Evolutionary conservation across 1,284 basidiomycete genomes (phyloP).

Genomic region (Spongispora temasekensis): DNA sequence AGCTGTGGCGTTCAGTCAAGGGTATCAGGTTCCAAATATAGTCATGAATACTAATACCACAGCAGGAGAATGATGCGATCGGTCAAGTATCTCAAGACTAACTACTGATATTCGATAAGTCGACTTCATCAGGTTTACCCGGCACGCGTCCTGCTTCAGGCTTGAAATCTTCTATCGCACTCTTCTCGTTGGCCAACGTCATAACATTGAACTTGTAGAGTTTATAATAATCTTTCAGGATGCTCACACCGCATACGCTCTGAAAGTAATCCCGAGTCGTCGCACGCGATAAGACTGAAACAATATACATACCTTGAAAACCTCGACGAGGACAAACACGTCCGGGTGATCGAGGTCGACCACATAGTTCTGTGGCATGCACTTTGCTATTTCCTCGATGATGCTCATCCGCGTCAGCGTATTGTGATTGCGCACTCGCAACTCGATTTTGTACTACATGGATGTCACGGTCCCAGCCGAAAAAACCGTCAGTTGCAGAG

Average conservation of each 20-base stretch:
- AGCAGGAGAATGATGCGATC: too few relatives aligned
- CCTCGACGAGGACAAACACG: slow-evolving; percentile 72
- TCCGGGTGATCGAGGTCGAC: slow-evolving; percentile 70
- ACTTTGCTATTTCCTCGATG: slow-evolving; percentile 67
- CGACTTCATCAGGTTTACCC: slow-evolving; percentile 10
- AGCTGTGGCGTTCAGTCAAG: background rate
- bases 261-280: slow-evolving; percentile 29
- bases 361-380: slow-evolving; percentile 62
- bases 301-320: slow-evolving; percentile 70
- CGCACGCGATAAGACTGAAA: background rate
- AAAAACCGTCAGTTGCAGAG: too few relatives aligned
- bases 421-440: slow-evolving; percentile 72
- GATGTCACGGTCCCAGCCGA: too few relatives aligned
- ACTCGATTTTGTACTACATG: slow-evolving; percentile 83
- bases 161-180: slow-evolving; percentile 26
- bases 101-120: too few relatives aligned
- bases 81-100: too few relatives aligned
- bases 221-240: slow-evolving; percentile 70
- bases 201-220: slow-evolving; percentile 75
- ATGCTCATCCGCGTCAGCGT: slow-evolving; percentile 57
- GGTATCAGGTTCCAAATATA: too few relatives aligned
- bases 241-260: slow-evolving; percentile 71
- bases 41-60: too few relatives aligned
- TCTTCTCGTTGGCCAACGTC: slow-evolving; percentile 53
- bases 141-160: slow-evolving; percentile 30